Conservation (phyloP, 2,329 filamentous ascomycete genomes). For the Teratosphaeria zuluensis region DNA sequence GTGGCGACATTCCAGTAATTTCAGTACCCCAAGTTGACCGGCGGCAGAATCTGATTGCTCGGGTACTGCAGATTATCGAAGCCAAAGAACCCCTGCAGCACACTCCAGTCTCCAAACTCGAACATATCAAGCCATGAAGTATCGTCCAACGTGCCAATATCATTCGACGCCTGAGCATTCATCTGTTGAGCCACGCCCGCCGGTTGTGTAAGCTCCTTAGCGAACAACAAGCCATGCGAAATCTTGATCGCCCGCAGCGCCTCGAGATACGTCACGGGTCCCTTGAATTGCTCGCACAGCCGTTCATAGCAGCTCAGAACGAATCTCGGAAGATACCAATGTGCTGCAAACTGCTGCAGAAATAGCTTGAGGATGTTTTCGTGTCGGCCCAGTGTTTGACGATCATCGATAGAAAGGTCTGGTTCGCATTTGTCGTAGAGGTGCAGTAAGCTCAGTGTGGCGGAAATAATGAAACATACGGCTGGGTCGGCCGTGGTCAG, state of each 20-base stretch:
- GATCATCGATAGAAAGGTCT: background rate
- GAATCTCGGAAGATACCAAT: background rate
- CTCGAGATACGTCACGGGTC: background rate
- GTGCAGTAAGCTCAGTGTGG: background rate
- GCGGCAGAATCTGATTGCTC: background rate
- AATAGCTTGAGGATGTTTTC: background rate
- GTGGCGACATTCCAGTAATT: background rate
- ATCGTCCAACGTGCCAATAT: background rate
- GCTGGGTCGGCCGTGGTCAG: background rate
- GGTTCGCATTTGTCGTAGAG: background rate
- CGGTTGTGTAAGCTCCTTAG: background rate
- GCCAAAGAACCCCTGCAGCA: background rate
- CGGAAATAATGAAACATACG: background rate
- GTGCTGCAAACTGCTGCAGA: background rate
- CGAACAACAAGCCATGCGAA: background rate
- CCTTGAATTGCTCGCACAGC: background rate
- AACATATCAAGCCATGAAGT: background rate
- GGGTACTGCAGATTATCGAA: background rate
- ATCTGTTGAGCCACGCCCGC: background rate
- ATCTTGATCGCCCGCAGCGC: background rate
- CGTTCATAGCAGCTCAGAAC: background rate
- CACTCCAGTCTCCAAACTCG: background rate
- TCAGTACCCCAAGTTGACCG: background rate
- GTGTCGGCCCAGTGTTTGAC: background rate
- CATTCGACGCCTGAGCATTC: background rate